Base-by-base conservation (phyloP, 2,329 filamentous ascomycete genomes). In the Alternaria conjuncta region DNA sequence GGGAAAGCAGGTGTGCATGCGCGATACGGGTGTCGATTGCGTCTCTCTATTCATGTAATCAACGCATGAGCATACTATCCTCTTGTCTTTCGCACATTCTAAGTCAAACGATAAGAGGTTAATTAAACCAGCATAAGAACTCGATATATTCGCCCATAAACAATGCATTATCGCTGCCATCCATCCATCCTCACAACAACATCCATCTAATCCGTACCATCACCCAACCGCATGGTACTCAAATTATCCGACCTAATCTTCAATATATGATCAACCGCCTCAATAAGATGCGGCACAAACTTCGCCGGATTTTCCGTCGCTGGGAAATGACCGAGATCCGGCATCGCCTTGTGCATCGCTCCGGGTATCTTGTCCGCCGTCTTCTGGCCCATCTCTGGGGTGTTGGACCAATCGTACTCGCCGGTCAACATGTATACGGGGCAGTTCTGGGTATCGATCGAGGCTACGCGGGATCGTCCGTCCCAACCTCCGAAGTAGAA, bases 401-500 rank as follows among this genome's bases (percentile, higher is more conserved):
- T 84, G 61, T 82, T 84, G n/a, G 74, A 79, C 81, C 81, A 83
- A 65, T 84, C 82, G 66, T 86, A 78, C 77, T 86, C 81, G 55
- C 84, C 84, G 0, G 83, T 85, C 30, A 86, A 75, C 82, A 85
- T 85, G 72, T 81, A 85, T 2, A 85, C 82, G 3, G 84, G 84
- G 60, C 84, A 86, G 60, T 77, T 80, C 64, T 83, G 82, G 4
- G 81, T 83, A 64, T 86, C 80, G 70, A 86, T 85, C 8, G 72
- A 73, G 0, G 75, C 71, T 36, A 85, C 78, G 57, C 83, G 80
- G 12, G 78, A 73, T 25, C 84, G 81, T 10, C 82, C 84, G 67
- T 86, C 84, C 75, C 81, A 86, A 50, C 83, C 83, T 55, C 82
- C 82, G 56, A 85, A 85, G 76, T 84, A 85, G 71, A 85, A 85